These are phyloP conservation scores for Marsdenia floribunda DNA, from an alignment of 257 asterid species.

Conservation along the genomic window DNA sequence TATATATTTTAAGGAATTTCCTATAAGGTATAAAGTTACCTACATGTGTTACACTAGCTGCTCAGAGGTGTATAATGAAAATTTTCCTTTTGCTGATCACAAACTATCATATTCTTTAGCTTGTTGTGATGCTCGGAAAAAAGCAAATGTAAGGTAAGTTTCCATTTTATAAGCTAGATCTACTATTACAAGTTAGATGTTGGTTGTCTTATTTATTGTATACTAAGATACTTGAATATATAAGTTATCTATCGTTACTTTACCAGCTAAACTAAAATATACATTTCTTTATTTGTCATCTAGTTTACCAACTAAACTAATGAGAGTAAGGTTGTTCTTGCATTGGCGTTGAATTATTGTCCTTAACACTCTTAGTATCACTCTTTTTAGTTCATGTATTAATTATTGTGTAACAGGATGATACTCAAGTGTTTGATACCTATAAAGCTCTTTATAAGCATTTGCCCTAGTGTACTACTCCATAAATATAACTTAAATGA, in stretches of 20 bases:
- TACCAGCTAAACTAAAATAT: background rate
- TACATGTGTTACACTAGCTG: constrained; percentile 99
- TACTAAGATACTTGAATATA: background rate
- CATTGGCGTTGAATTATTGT: background rate
- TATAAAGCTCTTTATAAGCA: constrained; percentile 87
- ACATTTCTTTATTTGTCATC: background rate
- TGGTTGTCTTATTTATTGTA: background rate
- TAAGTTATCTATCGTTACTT: background rate
- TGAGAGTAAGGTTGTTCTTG: background rate
- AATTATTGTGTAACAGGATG: constrained; percentile 53
- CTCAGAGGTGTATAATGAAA: constrained; percentile 92
- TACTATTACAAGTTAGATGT: too few relatives aligned
- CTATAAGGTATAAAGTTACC: constrained; percentile 87
- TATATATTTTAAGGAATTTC: constrained; percentile 94
- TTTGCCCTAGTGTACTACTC: constrained; percentile 61
- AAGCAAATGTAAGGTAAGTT: constrained; percentile 90
- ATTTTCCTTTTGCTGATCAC: constrained; percentile 84
- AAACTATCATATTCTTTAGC: constrained; percentile 84
- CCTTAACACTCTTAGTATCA: background rate
- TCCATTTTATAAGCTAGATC: background rate
- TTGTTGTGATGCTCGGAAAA: constrained; percentile 55
- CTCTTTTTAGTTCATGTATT: constrained; percentile 1
- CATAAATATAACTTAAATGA: constrained; percentile 70
- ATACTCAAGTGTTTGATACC: constrained; percentile 86
- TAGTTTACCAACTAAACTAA: background rate